phyloP scores from a whole-genome alignment of 2,329 filamentous ascomycete species.

The Cercospora nicotianae region DNA sequence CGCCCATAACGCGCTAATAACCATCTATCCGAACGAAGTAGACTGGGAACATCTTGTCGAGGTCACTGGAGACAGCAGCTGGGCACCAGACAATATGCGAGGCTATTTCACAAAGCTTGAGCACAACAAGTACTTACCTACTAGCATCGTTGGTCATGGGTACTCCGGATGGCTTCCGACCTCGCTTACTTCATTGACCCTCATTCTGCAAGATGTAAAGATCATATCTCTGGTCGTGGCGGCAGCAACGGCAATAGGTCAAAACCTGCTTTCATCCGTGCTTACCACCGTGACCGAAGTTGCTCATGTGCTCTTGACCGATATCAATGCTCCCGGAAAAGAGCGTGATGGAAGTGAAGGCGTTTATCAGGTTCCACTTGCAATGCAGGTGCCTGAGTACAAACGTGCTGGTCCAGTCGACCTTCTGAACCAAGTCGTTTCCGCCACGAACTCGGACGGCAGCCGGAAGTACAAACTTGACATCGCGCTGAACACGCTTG shows the following conservation, averaged over 20 bases:
- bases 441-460: constrained; percentile 10
- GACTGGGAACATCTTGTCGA: constrained; percentile 61
- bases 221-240: constrained; percentile 54
- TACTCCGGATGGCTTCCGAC: constrained; percentile 58
- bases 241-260: constrained; percentile 51
- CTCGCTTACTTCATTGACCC: constrained; percentile 51
- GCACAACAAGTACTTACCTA: constrained; percentile 46
- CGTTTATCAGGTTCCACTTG: constrained; percentile 60
- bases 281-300: constrained; percentile 48
- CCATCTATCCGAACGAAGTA: constrained; percentile 57
- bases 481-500: constrained; percentile 55
- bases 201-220: constrained; percentile 55
- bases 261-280: constrained; percentile 36
- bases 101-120: constrained; percentile 58
- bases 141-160: constrained; percentile 52
- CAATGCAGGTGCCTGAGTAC: constrained; percentile 40
- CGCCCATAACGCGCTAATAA: constrained; percentile 62
- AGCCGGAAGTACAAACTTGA: constrained; percentile 22
- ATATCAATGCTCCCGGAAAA: constrained; percentile 37
- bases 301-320: constrained; percentile 50
- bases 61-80: constrained; percentile 61
- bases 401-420: constrained; percentile 12
- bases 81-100: constrained; percentile 60
- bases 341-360: constrained; percentile 50
- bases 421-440: constrained; percentile 10